Evolutionary conservation across 768 basidiomycete species (phyloP).

Genomic region (Podaxis sp.): DNA sequence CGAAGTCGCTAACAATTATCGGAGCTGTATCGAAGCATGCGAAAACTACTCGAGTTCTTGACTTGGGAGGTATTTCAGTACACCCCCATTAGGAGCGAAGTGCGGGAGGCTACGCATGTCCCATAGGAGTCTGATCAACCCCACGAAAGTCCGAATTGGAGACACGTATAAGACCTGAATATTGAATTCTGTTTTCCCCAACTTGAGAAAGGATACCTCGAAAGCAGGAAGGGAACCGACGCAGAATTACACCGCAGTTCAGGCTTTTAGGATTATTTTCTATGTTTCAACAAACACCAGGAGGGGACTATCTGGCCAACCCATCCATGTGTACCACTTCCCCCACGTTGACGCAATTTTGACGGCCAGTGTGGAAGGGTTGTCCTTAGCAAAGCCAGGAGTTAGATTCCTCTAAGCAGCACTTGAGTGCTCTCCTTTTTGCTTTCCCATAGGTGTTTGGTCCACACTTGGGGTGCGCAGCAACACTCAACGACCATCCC

Average conservation of each 20-base stretch:
- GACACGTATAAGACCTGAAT: neutral
- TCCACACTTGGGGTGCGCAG: neutral
- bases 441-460: neutral
- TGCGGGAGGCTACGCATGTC: too few species aligned
- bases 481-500: too few species aligned
- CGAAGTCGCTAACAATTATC: too few species aligned
- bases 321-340: neutral
- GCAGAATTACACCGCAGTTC: neutral
- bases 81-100: too few species aligned
- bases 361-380: neutral
- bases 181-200: neutral
- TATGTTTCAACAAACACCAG: neutral
- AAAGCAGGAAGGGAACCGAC: neutral
- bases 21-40: too few species aligned
- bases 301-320: conserved; percentile 9
- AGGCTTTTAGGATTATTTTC: neutral
- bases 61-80: too few species aligned
- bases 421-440: neutral
- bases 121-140: neutral
- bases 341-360: neutral
- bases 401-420: neutral
- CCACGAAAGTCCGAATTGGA: neutral
- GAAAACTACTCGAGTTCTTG: too few species aligned
- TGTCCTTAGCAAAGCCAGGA: neutral
- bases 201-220: neutral